These are phyloP conservation scores for Dioscorea alata DNA, from an alignment of 106 monocot genomes.

Conservation along the genomic window DNA sequence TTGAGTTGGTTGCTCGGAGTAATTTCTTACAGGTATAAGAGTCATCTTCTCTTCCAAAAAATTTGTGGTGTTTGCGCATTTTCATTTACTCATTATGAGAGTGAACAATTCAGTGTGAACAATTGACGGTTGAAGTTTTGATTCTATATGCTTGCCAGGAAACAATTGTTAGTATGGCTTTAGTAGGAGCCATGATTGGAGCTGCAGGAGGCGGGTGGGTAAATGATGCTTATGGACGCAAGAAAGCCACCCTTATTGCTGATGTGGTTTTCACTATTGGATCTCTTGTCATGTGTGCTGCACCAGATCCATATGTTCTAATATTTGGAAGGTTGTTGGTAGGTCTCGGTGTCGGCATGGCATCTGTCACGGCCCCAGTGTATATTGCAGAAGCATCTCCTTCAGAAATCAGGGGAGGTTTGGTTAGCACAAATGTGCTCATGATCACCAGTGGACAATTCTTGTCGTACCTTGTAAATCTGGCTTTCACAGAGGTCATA, in stretches of 20 bases:
- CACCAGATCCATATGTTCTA: constrained; percentile 69
- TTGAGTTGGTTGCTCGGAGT: constrained; percentile 52
- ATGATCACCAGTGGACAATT: constrained; percentile 98
- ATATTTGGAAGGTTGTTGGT: constrained; percentile 83
- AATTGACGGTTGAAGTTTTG: background rate
- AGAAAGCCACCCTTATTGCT: constrained; percentile 76
- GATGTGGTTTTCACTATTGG: constrained; percentile 70
- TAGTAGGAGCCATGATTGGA: constrained; percentile 85
- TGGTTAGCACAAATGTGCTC: constrained; percentile 88
- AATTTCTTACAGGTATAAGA: constrained; percentile 68
- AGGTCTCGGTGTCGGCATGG: constrained; percentile 82
- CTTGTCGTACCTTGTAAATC: constrained; percentile 91
- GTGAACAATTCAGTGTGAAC: background rate
- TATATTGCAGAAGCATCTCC: constrained; percentile 97
- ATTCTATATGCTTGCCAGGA: constrained; percentile 37
- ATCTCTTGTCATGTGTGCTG: constrained; percentile 78
- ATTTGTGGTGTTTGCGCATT: background rate
- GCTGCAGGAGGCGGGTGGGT: constrained; percentile 82
- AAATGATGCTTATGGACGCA: constrained; percentile 87
- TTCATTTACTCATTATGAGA: background rate
- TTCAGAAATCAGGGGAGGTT: constrained; percentile 86
- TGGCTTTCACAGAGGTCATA: constrained; percentile 91
- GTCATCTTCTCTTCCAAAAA: background rate
- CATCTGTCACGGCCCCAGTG: constrained; percentile 91
- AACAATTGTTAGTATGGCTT: constrained; percentile 97